Evolutionary conservation across 2,329 filamentous ascomycete genomes (phyloP).

Genomic region (Calonectria hawksworthii): DNA sequence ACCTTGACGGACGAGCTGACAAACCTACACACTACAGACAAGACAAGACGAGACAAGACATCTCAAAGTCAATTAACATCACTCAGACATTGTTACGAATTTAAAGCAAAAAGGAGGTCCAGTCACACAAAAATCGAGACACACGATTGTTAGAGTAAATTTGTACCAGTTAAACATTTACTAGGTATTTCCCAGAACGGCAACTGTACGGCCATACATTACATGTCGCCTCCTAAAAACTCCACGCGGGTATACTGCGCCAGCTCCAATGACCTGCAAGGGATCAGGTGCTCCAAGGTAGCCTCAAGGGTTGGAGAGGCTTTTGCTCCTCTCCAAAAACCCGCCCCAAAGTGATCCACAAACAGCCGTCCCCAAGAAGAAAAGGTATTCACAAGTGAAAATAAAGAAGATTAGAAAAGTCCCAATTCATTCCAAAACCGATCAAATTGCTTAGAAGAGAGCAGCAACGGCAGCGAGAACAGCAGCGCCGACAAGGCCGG

Average conservation of each 20-base stretch:
- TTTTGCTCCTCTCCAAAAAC: conserved; percentile 29
- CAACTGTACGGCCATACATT: conserved; percentile 28
- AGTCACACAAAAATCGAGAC: not conserved
- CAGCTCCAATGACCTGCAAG: conserved; percentile 44
- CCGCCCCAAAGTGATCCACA: conserved; percentile 41
- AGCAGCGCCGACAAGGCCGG: conserved; percentile 56
- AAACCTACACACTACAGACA: too few relatives aligned
- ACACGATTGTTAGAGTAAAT: not conserved
- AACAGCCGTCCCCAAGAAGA: conserved; percentile 49
- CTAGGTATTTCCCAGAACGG: conserved; percentile 35
- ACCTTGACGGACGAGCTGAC: not conserved
- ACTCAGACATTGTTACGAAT: not conserved
- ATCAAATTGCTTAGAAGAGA: conserved; percentile 47
- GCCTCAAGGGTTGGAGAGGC: conserved; percentile 27
- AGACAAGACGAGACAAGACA: not conserved
- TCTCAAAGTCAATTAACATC: not conserved
- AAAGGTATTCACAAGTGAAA: conserved; percentile 41
- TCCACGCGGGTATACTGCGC: conserved; percentile 44
- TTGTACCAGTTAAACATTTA: conserved; percentile 34
- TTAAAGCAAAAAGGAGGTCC: not conserved
- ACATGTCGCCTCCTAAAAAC: conserved; percentile 41
- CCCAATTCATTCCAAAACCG: conserved; percentile 22
- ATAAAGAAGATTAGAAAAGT: conserved; percentile 30
- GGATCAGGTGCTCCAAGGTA: conserved; percentile 41
- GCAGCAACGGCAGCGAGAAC: conserved; percentile 57